Conservation (phyloP, 805 yeast genomes). For the Metschnikowia anglica region DNA sequence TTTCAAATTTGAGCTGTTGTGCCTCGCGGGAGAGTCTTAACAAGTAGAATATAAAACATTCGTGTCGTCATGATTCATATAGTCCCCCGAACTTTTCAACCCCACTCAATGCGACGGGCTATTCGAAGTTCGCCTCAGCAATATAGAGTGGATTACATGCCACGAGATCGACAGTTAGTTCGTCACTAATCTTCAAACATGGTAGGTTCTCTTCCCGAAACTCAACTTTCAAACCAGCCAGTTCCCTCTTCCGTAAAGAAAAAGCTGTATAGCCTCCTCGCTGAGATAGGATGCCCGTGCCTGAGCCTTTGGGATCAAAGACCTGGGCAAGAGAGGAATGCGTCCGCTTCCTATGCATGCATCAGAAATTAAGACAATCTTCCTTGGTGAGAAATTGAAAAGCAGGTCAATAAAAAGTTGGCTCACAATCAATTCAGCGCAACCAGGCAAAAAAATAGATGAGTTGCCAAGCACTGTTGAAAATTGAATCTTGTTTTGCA, state of each 20-base stretch:
- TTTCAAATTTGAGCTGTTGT: too few species aligned
- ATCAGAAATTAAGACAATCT: conserved; percentile 12
- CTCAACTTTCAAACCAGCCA: conserved; percentile 11
- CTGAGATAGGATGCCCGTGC: conserved; percentile 60
- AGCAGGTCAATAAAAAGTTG: too few species aligned
- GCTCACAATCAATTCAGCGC: too few species aligned
- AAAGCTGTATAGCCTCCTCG: conserved; percentile 47
- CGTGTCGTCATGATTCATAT: conserved; percentile 77
- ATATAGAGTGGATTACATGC: conserved; percentile 94
- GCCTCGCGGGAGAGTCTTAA: too few species aligned
- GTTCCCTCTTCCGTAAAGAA: conserved; percentile 45
- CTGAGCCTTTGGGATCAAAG: conserved; percentile 19
- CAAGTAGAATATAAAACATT: too few species aligned
- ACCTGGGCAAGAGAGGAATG: conserved; percentile 55
- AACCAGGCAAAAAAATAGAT: too few species aligned
- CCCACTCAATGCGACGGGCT: conserved; percentile 34
- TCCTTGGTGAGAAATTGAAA: not conserved
- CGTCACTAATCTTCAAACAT: conserved; percentile 1
- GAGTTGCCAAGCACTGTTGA: too few species aligned
- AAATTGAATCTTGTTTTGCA: too few species aligned
- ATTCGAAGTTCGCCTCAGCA: conserved; percentile 43
- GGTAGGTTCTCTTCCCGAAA: conserved; percentile 13
- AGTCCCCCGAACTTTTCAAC: conserved; percentile 63
- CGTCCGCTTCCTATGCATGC: conserved; percentile 56
- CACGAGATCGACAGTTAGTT: conserved; percentile 47